phyloP scores from a whole-genome alignment of 345 rosid genomes.

The Eucalyptus leucophloia region DNA sequence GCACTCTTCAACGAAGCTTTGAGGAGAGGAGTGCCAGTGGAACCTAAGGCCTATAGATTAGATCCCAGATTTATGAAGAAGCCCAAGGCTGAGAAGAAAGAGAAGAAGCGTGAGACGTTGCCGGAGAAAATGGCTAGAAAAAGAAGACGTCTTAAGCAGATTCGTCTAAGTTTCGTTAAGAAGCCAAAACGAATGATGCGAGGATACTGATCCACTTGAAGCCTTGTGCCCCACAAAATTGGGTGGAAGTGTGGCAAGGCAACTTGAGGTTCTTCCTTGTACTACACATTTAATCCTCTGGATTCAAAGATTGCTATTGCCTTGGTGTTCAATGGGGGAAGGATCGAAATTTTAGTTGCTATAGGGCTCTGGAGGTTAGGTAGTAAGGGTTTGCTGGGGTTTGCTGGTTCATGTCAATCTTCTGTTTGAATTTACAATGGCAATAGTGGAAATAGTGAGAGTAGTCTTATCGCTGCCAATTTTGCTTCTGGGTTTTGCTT shows the following conservation, averaged over 20 bases:
- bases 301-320: background rate
- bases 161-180: conserved; percentile 83
- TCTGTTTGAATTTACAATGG: background rate
- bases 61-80: conserved; percentile 58
- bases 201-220: background rate
- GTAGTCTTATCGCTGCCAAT: background rate
- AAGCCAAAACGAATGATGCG: conserved; percentile 59
- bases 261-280: background rate
- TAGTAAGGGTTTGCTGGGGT: background rate
- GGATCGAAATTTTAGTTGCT: background rate
- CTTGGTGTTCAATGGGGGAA: background rate
- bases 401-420: background rate
- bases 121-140: conserved; percentile 95
- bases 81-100: conserved; percentile 41
- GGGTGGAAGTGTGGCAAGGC: background rate
- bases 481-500: background rate
- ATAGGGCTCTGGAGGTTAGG: background rate
- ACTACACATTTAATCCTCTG: background rate
- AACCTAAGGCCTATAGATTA: conserved; percentile 60
- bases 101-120: conserved; percentile 85
- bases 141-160: conserved; percentile 71
- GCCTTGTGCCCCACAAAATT: background rate
- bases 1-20: conserved; percentile 57
- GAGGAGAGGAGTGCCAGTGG: conserved; percentile 50
- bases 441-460: background rate